Evolutionary conservation across 129 eudicot species (phyloP), one percentile per base, ranked within the genome.

Genomic region (Scalesia atractyloides): DNA sequence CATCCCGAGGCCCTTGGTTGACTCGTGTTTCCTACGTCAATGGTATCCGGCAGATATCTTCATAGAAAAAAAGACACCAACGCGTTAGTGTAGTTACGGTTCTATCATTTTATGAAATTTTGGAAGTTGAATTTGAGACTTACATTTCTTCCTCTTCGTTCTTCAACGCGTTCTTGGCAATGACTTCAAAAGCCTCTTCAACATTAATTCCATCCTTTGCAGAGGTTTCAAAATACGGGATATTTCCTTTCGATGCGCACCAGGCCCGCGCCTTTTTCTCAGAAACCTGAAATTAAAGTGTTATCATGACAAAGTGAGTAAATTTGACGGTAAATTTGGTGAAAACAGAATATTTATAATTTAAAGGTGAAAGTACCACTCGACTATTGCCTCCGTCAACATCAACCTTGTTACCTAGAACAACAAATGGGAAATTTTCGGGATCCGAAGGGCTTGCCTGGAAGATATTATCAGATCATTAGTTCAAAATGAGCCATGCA

Each of bases 381-480:
- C 97, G 77, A 64, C 95, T 90, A 62, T 88, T 90, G 56, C 92
- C 98, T 53, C 96, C 97, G 48, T 93, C 97, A 41, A 89, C 90
- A 74, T 89, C 98, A 72, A 85, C 74, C 80, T 93, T 93, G 96
- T 93, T 93, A 63, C 98, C 98, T 19, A 93, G 77, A 68, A 93
- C 97, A 65, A 93, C 96, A 73, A 90, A 93, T 5, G 97, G 97
- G 65, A 92, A 93, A 73, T 93, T 93, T 73, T 93, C 98, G 14
- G 96, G 98, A 73, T 93, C 97, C 1, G 97, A 90, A 71, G 98
- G 98, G 72, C 96, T 93, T 3, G 98, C 97, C 98, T 93, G 97
- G 82, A 85, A 52, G 50, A 74, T 73, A 22, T 49, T 77, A 58
- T 37, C 59, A 54, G 53, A 53, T 59, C 68, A n/a, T 84, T 59